A percentile compares a stretch with the other conserved stretches of the same genome.
These are phyloP conservation scores for Pseudoscleropodium purum DNA, from an alignment of 225 moss, liverwort and hornwort genomes.

Conservation along the genomic window DNA sequence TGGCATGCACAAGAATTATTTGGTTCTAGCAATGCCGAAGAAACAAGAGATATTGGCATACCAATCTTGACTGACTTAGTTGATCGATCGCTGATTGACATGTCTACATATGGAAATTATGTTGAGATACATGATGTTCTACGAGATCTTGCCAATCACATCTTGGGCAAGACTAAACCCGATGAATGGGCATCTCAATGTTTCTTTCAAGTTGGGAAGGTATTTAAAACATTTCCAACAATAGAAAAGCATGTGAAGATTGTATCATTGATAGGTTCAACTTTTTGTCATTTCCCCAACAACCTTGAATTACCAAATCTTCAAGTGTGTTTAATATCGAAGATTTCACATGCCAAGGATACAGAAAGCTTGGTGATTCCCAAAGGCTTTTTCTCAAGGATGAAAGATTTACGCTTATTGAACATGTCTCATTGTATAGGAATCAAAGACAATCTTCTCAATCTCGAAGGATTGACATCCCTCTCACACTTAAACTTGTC, in stretches of 20 bases:
- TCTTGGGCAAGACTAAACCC: accelerated
- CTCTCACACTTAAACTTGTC: neutral
- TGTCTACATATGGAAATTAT: accelerated
- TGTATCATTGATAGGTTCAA: neutral
- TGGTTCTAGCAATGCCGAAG: neutral
- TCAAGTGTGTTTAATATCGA: neutral
- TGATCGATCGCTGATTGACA: neutral
- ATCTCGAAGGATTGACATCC: neutral
- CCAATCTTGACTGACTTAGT: neutral
- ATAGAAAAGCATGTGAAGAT: neutral
- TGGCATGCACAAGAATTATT: neutral
- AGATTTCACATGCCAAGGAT: neutral
- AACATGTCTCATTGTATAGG: accelerated
- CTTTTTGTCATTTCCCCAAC: neutral
- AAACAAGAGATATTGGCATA: neutral
- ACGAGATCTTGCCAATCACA: neutral
- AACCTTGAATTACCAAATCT: neutral
- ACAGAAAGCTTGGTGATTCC: neutral
- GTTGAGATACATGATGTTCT: neutral
- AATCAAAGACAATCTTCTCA: neutral
- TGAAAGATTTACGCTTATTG: neutral
- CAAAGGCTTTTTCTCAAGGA: neutral
- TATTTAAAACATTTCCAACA: neutral
- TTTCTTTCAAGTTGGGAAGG: neutral
- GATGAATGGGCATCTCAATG: neutral